These are phyloP conservation scores for Pezicula rhizophila DNA, from an alignment of 2,329 filamentous ascomycete species.

Conservation along the genomic window DNA sequence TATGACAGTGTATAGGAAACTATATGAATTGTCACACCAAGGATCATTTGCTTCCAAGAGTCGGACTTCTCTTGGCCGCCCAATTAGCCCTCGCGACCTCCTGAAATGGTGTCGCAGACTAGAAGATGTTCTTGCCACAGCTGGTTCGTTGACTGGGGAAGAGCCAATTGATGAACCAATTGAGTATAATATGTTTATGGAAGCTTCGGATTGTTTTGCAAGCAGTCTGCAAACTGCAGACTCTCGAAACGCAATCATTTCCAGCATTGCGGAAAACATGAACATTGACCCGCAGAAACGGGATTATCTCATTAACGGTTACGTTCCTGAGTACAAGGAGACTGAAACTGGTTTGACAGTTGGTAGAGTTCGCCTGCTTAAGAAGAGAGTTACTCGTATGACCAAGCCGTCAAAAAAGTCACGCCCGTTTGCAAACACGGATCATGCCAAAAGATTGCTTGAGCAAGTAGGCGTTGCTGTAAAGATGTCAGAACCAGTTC, in stretches of 20 bases:
- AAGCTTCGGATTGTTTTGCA: slow-evolving; percentile 88
- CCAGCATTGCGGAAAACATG: slow-evolving; percentile 76
- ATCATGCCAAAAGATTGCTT: slow-evolving; percentile 74
- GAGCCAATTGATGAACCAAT: slow-evolving; percentile 68
- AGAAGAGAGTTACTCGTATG: slow-evolving; percentile 39
- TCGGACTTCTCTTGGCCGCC: slow-evolving; percentile 41
- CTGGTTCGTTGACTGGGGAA: slow-evolving; percentile 57
- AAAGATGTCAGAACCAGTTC: slow-evolving; percentile 75
- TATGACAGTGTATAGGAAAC: slow-evolving; percentile 50
- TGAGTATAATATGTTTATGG: slow-evolving; percentile 82
- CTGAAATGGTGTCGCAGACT: slow-evolving; percentile 87
- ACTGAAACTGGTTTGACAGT: slow-evolving; percentile 52
- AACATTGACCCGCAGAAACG: slow-evolving; percentile 78
- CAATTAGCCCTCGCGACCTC: slow-evolving; percentile 69
- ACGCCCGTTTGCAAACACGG: slow-evolving; percentile 80
- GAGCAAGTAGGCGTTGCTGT: slow-evolving; percentile 85
- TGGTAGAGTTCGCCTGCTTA: slow-evolving; percentile 57
- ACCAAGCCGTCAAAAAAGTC: slow-evolving; percentile 45
- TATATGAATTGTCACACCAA: slow-evolving; percentile 39
- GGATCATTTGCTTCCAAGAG: slow-evolving; percentile 39
- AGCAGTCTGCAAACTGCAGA: slow-evolving; percentile 67
- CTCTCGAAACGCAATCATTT: slow-evolving; percentile 53
- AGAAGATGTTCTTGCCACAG: slow-evolving; percentile 54
- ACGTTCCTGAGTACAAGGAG: slow-evolving; percentile 65
- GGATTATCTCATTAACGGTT: slow-evolving; percentile 68